Evolutionary conservation across 2,329 filamentous ascomycete genomes (phyloP).

Genomic region (Calonectria crousiana): DNA sequence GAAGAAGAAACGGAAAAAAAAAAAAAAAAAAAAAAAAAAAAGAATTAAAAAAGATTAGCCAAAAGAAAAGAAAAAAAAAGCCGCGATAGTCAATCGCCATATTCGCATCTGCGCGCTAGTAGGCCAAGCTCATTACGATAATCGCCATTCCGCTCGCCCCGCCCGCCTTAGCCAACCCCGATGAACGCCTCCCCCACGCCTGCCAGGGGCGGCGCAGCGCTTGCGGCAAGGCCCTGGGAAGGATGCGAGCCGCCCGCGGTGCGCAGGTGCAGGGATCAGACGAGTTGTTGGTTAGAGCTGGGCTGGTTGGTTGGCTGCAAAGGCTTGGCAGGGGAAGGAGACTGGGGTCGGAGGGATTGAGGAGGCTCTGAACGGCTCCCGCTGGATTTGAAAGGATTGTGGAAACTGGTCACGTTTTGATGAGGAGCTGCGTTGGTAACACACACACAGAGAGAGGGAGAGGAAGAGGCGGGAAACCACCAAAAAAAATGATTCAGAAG

Average conservation of each 20-base stretch:
- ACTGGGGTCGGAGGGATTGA: not conserved
- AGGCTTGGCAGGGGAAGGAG: not conserved
- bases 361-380: not conserved
- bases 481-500: not conserved
- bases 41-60: not conserved
- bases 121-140: not conserved
- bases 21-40: not conserved
- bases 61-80: not conserved
- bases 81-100: not conserved
- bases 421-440: too few relatives aligned
- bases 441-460: too few relatives aligned
- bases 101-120: not conserved
- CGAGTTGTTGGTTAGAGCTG: not conserved
- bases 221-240: not conserved
- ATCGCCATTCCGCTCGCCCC: conserved; percentile 2
- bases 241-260: not conserved
- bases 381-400: not conserved
- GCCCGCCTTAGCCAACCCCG: not conserved
- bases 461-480: too few relatives aligned
- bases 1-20: not conserved
- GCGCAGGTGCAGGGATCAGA: not conserved
- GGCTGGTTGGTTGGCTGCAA: not conserved
- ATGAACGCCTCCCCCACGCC: conserved; percentile 13
- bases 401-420: not conserved
- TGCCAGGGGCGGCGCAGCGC: not conserved